phyloP scores from a whole-genome alignment of 2,329 filamentous ascomycete genomes.

The Colletotrichum echinochloae region DNA sequence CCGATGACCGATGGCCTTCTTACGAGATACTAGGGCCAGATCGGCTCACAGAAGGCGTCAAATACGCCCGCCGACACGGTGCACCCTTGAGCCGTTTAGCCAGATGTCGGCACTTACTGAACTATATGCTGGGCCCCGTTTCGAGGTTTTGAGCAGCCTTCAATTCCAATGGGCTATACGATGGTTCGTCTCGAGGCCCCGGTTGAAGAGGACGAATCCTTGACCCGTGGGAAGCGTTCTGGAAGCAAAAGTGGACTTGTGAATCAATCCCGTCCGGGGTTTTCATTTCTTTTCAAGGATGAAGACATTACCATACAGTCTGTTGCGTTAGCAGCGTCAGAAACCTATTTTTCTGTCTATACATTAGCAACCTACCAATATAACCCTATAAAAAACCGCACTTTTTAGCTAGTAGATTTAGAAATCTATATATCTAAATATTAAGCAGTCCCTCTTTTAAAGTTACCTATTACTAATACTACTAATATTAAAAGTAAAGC shows the following conservation, averaged over 20 bases:
- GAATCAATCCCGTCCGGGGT: background rate
- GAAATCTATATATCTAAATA: too few species aligned
- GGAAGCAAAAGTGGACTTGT: background rate
- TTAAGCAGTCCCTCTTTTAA: too few species aligned
- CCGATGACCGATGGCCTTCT: background rate
- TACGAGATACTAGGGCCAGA: background rate
- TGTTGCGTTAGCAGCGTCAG: too few species aligned
- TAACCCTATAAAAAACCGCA: too few species aligned
- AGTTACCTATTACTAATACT: too few species aligned
- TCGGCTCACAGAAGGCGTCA: background rate
- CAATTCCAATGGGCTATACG: background rate
- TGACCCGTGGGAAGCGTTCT: background rate
- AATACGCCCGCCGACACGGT: background rate
- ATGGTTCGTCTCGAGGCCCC: background rate
- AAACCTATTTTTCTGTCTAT: too few species aligned
- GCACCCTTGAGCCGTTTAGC: slow-evolving; percentile 7
- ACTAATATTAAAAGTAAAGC: too few species aligned
- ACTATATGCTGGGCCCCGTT: background rate
- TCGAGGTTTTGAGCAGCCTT: background rate
- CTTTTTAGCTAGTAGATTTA: too few species aligned
- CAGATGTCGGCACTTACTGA: slow-evolving; percentile 8
- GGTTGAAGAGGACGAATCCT: background rate
- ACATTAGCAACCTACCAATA: too few species aligned
- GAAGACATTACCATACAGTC: background rate
- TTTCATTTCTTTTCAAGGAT: background rate